phyloP scores from a whole-genome alignment of 768 basidiomycete genomes.

The Leccinum broughii region DNA sequence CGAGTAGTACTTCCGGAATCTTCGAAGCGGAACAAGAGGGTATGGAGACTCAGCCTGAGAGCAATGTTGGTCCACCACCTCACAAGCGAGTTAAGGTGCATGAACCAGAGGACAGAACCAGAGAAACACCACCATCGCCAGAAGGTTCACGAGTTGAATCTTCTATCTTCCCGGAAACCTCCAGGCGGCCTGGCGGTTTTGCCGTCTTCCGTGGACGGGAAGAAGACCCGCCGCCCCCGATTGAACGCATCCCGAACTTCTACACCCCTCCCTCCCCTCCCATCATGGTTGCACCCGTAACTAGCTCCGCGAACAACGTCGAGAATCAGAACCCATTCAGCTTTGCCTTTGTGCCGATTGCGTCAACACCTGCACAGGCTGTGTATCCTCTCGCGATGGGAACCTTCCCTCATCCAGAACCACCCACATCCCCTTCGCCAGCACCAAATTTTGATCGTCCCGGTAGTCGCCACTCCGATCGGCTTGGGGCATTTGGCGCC shows the following conservation, averaged over 20 bases:
- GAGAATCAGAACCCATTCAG: constrained; percentile 58
- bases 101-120: constrained; percentile 27
- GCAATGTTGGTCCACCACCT: constrained; percentile 41
- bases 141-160: constrained; percentile 19
- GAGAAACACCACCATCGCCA: constrained; percentile 11
- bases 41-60: constrained; percentile 40
- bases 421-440: constrained; percentile 36
- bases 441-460: constrained; percentile 34
- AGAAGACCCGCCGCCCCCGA: constrained; percentile 51
- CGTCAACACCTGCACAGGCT: constrained; percentile 51
- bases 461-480: constrained; percentile 35
- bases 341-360: constrained; percentile 52
- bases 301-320: constrained; percentile 48
- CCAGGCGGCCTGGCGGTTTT: constrained; percentile 39
- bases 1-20: constrained; percentile 42
- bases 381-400: constrained; percentile 40
- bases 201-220: constrained; percentile 47
- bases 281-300: constrained; percentile 35
- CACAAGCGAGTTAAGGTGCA: constrained; percentile 54
- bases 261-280: constrained; percentile 47
- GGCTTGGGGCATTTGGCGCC: constrained; percentile 29
- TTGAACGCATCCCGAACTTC: constrained; percentile 51
- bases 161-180: constrained; percentile 13
- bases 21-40: constrained; percentile 46
- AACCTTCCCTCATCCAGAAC: constrained; percentile 36